These are phyloP conservation scores for Rhizopogon sp. DNA, from an alignment of 768 basidiomycete genomes.

Conservation along the genomic window DNA sequence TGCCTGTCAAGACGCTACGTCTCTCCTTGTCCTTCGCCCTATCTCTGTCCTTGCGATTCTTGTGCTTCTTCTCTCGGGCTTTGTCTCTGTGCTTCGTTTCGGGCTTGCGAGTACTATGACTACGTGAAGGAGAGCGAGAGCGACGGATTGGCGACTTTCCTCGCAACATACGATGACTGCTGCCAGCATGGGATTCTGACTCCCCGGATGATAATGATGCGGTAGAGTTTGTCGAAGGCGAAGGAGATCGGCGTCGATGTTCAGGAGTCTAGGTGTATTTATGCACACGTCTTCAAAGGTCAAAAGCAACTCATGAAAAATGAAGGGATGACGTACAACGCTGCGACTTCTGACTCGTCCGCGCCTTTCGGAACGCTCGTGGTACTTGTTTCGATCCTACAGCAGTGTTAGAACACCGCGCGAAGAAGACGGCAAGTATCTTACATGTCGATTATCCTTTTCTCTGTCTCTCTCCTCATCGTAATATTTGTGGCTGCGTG, in stretches of 20 bases:
- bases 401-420: neutral
- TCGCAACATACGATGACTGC: slow-evolving; percentile 12
- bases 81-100: slow-evolving; percentile 18
- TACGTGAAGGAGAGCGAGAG: slow-evolving; percentile 25
- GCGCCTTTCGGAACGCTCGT: neutral
- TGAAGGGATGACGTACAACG: slow-evolving; percentile 19
- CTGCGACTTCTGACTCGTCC: slow-evolving; percentile 18
- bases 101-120: slow-evolving; percentile 14
- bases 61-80: slow-evolving; percentile 31
- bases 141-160: slow-evolving; percentile 8
- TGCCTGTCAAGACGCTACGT: slow-evolving; percentile 55
- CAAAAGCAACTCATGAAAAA: slow-evolving; percentile 5
- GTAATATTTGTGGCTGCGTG: slow-evolving; percentile 1
- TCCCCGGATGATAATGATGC: slow-evolving; percentile 9
- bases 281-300: slow-evolving; percentile 22
- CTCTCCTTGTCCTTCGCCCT: slow-evolving; percentile 38
- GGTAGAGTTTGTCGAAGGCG: slow-evolving; percentile 10
- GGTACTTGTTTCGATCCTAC: slow-evolving; percentile 10
- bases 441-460: slow-evolving; percentile 4
- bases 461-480: neutral
- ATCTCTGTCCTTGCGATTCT: slow-evolving; percentile 30
- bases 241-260: slow-evolving; percentile 14
- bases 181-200: slow-evolving; percentile 11
- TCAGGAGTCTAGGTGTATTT: slow-evolving; percentile 17
- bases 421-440: neutral